Evolutionary conservation across 2,329 filamentous ascomycete genomes (phyloP).

Genomic region (Colletotrichum sp.): DNA sequence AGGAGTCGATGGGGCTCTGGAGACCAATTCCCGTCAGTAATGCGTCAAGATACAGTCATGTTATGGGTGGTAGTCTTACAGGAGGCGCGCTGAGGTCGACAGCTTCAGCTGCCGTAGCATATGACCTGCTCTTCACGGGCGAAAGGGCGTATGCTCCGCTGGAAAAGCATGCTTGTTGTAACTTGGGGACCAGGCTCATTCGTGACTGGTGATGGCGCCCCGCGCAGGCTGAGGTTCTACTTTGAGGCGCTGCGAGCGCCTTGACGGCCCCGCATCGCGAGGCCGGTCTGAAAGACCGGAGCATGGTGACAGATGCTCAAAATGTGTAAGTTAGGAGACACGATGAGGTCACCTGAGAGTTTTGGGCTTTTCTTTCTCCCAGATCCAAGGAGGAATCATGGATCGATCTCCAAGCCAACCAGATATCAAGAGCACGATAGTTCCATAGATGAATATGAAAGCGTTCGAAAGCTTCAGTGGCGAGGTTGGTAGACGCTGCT

Average conservation of each 20-base stretch:
- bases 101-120: background rate
- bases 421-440: rapidly evolving
- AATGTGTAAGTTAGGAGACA: background rate
- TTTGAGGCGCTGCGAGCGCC: background rate
- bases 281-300: background rate
- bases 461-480: rapidly evolving
- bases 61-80: background rate
- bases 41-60: rapidly evolving
- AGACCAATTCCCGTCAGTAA: rapidly evolving
- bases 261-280: background rate
- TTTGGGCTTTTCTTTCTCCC: background rate
- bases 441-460: rapidly evolving
- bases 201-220: background rate
- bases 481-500: rapidly evolving
- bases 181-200: background rate
- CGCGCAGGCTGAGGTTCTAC: background rate
- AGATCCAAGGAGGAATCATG: background rate
- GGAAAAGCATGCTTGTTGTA: background rate
- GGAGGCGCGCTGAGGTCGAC: background rate
- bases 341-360: rapidly evolving
- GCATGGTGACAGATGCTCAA: background rate
- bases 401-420: background rate
- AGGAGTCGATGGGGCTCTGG: conserved; percentile 68
- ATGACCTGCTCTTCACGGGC: background rate
- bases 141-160: background rate